A percentile compares a stretch with the other conserved stretches of the same genome.
Conservation (phyloP, 2,329 filamentous ascomycete species). For the Celoporthe dispersa region DNA sequence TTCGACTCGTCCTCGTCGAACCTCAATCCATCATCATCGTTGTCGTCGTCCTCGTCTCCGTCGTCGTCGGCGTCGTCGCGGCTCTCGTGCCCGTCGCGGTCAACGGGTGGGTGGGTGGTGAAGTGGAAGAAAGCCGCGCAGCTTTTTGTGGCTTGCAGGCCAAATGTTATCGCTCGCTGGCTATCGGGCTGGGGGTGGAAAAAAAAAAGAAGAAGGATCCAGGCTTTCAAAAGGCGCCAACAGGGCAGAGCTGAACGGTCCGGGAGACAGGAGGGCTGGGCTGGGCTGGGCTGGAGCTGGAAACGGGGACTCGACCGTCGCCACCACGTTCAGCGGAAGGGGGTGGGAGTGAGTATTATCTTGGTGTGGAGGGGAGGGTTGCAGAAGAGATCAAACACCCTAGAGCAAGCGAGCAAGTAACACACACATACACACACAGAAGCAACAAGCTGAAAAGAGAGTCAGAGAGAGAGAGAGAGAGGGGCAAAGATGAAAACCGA, state of each 20-base stretch:
- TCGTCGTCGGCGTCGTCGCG: not conserved
- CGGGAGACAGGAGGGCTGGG: not conserved
- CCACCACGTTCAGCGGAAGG: not conserved
- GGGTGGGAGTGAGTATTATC: not conserved
- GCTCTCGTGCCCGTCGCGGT: not conserved
- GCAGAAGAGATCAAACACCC: not conserved
- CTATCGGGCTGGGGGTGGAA: not conserved
- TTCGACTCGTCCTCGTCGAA: not conserved
- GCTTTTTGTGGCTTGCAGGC: not conserved
- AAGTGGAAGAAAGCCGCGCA: not conserved
- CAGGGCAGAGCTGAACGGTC: not conserved
- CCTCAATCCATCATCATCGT: slow-evolving; percentile 4
- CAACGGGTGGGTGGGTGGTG: not conserved
- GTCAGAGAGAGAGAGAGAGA: not conserved
- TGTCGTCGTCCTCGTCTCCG: not conserved
- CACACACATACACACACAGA: not conserved
- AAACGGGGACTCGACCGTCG: slow-evolving; percentile 4
- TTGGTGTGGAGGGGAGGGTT: not conserved
- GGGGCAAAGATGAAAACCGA: not conserved
- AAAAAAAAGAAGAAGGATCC: not conserved
- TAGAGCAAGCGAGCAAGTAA: not conserved
- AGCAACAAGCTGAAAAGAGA: not conserved
- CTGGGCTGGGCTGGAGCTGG: not conserved
- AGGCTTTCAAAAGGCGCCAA: not conserved
- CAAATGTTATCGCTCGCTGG: not conserved